Evolutionary conservation across 805 yeast genomes (phyloP).

Genomic region (Pichia phayaonensis): DNA sequence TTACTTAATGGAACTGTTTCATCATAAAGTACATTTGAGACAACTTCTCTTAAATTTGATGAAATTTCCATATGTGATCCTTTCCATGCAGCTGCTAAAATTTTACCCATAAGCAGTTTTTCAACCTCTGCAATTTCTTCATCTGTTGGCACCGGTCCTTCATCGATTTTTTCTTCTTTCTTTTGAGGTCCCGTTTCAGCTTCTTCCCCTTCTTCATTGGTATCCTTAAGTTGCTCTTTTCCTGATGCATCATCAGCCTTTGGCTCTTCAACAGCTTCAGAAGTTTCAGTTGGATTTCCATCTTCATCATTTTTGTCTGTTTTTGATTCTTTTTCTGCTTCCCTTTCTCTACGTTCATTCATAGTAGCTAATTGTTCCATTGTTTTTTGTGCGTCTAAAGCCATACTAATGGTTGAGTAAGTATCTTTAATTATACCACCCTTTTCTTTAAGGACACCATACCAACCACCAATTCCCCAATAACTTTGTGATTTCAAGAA

Average conservation of each 20-base stretch:
- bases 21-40: conserved; percentile 71
- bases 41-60: conserved; percentile 70
- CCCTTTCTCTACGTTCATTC: conserved; percentile 42
- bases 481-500: conserved; percentile 69
- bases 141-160: conserved; percentile 38
- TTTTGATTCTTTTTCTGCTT: conserved; percentile 5
- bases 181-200: not conserved
- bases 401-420: conserved; percentile 71
- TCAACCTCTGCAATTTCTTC: conserved; percentile 68
- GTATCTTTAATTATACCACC: conserved; percentile 80
- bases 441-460: conserved; percentile 74
- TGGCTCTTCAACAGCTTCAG: not conserved
- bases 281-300: not conserved
- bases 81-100: conserved; percentile 92
- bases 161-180: conserved; percentile 24
- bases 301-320: not conserved
- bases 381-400: conserved; percentile 78
- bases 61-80: conserved; percentile 84
- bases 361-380: conserved; percentile 68
- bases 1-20: conserved; percentile 50
- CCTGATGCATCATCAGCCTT: not conserved
- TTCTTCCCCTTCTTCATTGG: not conserved
- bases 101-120: conserved; percentile 75
- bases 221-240: not conserved
- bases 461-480: conserved; percentile 79